phyloP scores from a whole-genome alignment of 257 asterid species.

The Solanum arcanum region DNA sequence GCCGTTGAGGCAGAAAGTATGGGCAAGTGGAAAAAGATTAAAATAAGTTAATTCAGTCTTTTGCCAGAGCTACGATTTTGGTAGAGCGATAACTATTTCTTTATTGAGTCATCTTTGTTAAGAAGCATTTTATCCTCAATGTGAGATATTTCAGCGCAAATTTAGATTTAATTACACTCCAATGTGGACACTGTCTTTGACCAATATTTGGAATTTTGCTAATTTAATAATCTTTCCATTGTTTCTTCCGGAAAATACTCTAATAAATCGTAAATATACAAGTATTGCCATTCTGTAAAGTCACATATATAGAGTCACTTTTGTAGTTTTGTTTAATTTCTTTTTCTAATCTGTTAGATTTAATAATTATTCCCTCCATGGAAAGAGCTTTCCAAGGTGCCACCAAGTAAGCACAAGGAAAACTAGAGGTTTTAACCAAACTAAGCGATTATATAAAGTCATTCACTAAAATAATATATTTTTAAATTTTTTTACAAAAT shows the following conservation, averaged over 20 bases:
- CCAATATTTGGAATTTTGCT: neutral
- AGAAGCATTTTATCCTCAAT: too few relatives aligned
- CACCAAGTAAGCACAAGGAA: neutral
- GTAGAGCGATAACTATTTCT: neutral
- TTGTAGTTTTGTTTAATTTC: neutral
- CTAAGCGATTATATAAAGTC: too few relatives aligned
- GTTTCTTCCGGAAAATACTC: neutral
- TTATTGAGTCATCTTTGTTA: too few relatives aligned
- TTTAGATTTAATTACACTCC: too few relatives aligned
- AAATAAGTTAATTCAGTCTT: neutral
- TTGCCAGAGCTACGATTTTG: neutral
- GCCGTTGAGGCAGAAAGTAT: neutral
- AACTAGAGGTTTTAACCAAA: too few relatives aligned
- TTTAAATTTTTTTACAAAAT: too few relatives aligned
- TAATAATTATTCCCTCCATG: neutral
- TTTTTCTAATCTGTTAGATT: neutral
- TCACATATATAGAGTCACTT: neutral
- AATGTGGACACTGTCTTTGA: neutral
- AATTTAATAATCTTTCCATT: neutral
- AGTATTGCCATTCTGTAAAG: neutral
- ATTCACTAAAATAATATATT: too few relatives aligned
- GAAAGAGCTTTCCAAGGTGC: neutral
- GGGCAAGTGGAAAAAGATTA: neutral
- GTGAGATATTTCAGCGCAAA: fast-evolving
- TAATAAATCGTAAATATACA: neutral